A percentile compares a stretch with the other conserved stretches of the same genome.
These are phyloP conservation scores for Polygonum aviculare DNA, from an alignment of 148 eudicot species.

Conservation along the genomic window DNA sequence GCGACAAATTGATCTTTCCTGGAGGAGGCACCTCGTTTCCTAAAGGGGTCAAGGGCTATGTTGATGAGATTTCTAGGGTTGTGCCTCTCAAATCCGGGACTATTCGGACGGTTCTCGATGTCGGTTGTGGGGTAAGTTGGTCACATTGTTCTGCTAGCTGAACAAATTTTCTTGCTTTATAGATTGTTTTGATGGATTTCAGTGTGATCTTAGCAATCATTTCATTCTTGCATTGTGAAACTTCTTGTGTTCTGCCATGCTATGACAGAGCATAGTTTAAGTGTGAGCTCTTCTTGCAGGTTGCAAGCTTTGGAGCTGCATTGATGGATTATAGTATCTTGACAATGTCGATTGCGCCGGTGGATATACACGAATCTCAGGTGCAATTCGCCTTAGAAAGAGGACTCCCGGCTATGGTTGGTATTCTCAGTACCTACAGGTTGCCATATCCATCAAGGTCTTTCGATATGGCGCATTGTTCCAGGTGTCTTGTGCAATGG, in stretches of 20 bases:
- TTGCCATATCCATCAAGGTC: constrained; percentile 48
- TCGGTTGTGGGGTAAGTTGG: constrained; percentile 53
- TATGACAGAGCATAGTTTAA: not conserved
- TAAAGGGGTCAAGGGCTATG: constrained; percentile 35
- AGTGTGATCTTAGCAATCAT: not conserved
- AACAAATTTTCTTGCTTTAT: not conserved
- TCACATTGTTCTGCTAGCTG: not conserved
- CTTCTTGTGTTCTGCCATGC: not conserved
- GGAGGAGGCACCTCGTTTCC: constrained; percentile 54
- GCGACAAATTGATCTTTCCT: constrained; percentile 36
- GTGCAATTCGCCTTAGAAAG: constrained; percentile 58
- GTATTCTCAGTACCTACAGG: constrained; percentile 38
- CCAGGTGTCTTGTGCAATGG: constrained; percentile 60
- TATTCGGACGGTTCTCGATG: constrained; percentile 46
- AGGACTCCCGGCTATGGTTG: constrained; percentile 57
- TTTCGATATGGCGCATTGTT: constrained; percentile 56
- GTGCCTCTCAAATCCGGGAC: constrained; percentile 32
- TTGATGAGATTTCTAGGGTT: constrained; percentile 23
- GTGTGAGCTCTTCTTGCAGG: constrained; percentile 20
- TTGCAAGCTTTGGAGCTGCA: constrained; percentile 51
- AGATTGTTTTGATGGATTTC: not conserved
- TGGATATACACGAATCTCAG: constrained; percentile 52
- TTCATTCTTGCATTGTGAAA: not conserved
- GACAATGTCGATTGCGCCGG: constrained; percentile 58
- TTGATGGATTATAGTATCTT: constrained; percentile 36